Percentiles rank a stretch among this genome's conserved stretches.
Conservation (phyloP, 2,329 filamentous ascomycete genomes). For the Beauveria bassiana region DNA sequence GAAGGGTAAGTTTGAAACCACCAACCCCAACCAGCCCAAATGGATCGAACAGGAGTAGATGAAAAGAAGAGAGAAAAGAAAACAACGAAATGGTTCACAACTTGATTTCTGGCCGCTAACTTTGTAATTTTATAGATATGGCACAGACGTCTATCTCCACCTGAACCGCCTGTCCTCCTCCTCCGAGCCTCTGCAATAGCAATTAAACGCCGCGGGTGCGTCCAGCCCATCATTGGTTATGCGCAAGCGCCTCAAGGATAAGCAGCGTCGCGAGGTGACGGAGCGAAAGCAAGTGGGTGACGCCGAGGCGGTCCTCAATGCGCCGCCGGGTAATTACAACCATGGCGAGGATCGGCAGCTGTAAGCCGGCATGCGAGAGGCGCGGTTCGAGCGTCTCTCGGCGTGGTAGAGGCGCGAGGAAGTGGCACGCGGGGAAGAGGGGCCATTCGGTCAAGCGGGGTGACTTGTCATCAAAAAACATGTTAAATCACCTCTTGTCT, state of each 20-base stretch:
- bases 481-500: background rate
- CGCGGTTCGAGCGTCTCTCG: no score
- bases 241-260: slow-evolving; percentile 60
- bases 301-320: slow-evolving; percentile 66
- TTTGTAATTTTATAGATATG: slow-evolving; percentile 56
- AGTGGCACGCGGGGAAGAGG: background rate
- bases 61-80: no score
- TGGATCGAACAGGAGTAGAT: no score
- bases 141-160: slow-evolving; percentile 96
- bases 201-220: slow-evolving; percentile 49
- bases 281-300: slow-evolving; percentile 89
- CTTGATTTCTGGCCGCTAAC: background rate
- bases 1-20: slow-evolving; percentile 64
- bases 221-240: slow-evolving; percentile 24
- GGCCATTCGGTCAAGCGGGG: background rate
- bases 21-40: no score
- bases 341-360: slow-evolving; percentile 27
- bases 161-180: slow-evolving; percentile 92
- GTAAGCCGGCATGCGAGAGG: slow-evolving; percentile 16
- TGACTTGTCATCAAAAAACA: slow-evolving; percentile 13
- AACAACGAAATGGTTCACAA: no score
- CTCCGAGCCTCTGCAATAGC: slow-evolving; percentile 93
- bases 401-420: no score
- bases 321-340: slow-evolving; percentile 28
- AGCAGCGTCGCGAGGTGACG: slow-evolving; percentile 56